Evolutionary conservation across 495 filamentous ascomycete genomes (phyloP).

Genomic region (Hyaloscypha finlandica): DNA sequence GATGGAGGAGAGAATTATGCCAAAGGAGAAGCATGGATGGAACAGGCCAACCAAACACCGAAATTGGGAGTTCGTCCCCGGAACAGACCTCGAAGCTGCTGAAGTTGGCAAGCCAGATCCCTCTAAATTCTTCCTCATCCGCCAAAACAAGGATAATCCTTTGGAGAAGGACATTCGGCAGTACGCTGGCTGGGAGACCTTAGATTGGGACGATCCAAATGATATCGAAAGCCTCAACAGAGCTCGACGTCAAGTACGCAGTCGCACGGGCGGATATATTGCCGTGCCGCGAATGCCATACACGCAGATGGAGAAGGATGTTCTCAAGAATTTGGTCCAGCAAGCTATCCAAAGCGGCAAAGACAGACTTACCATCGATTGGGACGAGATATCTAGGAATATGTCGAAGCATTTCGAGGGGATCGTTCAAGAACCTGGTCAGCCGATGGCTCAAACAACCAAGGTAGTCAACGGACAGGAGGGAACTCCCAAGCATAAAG

Average conservation of each 20-base stretch:
- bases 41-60: not conserved
- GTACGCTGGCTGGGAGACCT: slow-evolving; percentile 4
- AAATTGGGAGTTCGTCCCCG: slow-evolving; percentile 4
- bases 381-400: not conserved
- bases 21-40: not conserved
- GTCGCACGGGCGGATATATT: not conserved
- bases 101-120: slow-evolving; percentile 3
- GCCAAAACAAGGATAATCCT: not conserved
- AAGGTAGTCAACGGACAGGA: not conserved
- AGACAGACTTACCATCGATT: not conserved
- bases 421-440: not conserved
- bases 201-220: slow-evolving; percentile 2
- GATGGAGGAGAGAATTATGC: not conserved
- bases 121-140: slow-evolving; percentile 3
- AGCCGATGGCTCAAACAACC: slow-evolving; percentile 2
- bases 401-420: not conserved
- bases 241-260: not conserved
- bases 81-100: slow-evolving; percentile 5
- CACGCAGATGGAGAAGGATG: slow-evolving; percentile 4
- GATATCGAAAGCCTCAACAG: slow-evolving; percentile 9
- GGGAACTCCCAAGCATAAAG: too few species aligned
- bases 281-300: not conserved
- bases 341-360: too few species aligned
- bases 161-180: not conserved
- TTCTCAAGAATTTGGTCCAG: not conserved